These are phyloP conservation scores for Achlya hypogyna DNA, from an alignment of 352 stramenopile genomes.

Conservation along the genomic window DNA sequence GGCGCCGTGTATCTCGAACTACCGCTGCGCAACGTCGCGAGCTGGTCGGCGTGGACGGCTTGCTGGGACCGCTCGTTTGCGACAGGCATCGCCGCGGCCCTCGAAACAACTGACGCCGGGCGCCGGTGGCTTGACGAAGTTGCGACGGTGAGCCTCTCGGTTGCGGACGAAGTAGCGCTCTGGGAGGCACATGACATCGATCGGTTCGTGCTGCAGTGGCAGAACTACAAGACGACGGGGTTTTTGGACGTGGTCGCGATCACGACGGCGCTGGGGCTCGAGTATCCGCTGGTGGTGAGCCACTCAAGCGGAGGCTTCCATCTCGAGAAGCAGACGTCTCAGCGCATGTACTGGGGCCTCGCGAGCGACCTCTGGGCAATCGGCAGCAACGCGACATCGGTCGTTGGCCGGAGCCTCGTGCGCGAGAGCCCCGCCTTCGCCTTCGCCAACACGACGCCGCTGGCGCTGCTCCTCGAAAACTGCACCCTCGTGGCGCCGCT, in stretches of 20 bases:
- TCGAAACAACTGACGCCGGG: neutral
- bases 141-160: too few relatives aligned
- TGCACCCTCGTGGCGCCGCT: too few relatives aligned
- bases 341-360: neutral
- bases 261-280: neutral
- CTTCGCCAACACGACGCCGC: too few relatives aligned
- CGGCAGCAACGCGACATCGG: neutral
- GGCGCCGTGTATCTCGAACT: constrained; percentile 4
- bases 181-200: neutral
- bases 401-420: constrained; percentile 2
- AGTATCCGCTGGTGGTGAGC: neutral
- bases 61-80: constrained; percentile 3
- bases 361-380: neutral
- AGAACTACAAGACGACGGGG: constrained; percentile 14
- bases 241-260: neutral
- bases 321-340: neutral
- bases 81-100: neutral
- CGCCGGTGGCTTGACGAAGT: neutral
- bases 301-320: neutral
- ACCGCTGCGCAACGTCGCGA: neutral
- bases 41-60: neutral
- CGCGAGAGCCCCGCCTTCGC: too few relatives aligned
- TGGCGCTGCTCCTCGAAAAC: too few relatives aligned
- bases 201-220: neutral
- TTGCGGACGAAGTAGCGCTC: neutral